These are phyloP conservation scores for Murraya paniculata DNA, from an alignment of 345 rosid genomes.

Conservation along the genomic window DNA sequence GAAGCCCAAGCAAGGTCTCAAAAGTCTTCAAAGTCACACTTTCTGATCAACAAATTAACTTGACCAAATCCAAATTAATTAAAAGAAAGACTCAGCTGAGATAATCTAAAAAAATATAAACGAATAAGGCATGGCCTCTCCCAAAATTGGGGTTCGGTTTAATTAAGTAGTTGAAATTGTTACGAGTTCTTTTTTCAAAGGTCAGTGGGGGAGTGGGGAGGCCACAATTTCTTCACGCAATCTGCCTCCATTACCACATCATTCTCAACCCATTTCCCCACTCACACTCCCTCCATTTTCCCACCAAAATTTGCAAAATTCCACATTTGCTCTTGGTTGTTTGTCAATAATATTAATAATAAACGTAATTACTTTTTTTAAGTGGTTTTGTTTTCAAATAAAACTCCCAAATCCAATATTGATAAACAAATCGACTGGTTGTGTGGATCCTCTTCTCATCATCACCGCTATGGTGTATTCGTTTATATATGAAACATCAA, in stretches of 20 bases:
- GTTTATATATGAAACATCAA: neutral
- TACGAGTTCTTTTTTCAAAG: neutral
- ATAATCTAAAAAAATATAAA: neutral
- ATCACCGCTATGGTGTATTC: neutral
- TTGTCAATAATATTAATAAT: too few species aligned
- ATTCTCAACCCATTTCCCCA: neutral
- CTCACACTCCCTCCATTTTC: neutral
- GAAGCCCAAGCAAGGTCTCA: neutral
- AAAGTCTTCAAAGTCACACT: neutral
- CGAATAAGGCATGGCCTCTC: neutral
- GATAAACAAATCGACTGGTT: too few species aligned
- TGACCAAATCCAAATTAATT: neutral
- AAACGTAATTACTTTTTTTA: too few species aligned
- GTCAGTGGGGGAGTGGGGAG: neutral
- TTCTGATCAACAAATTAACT: neutral
- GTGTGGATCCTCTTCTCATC: neutral
- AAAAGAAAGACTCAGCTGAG: too few species aligned
- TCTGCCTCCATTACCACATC: neutral
- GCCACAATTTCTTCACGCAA: conserved; percentile 12
- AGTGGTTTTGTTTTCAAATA: too few species aligned
- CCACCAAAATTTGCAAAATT: neutral
- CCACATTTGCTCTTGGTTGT: neutral
- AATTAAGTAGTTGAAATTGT: neutral
- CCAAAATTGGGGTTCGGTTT: neutral
- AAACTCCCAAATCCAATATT: too few species aligned